Conservation (phyloP, 768 basidiomycete species). For the Boletus subcaerulescens region DNA sequence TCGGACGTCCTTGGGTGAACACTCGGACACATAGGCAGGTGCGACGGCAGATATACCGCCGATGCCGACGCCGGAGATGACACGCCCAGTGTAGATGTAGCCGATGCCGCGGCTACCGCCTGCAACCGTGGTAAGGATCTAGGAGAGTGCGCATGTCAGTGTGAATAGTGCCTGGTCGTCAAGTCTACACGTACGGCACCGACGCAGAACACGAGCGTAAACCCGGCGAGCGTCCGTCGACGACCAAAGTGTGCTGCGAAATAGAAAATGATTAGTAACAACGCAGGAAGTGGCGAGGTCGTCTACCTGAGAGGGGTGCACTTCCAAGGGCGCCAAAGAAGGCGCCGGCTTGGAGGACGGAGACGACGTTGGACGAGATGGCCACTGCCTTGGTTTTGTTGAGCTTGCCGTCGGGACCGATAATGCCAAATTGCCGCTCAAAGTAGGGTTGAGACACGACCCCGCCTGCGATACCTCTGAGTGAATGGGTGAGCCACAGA, state of each 20-base stretch:
- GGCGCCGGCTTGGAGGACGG: slow-evolving; percentile 82
- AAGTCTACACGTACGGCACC: slow-evolving; percentile 60
- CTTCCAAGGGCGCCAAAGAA: slow-evolving; percentile 84
- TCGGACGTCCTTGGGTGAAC: slow-evolving; percentile 81
- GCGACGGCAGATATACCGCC: slow-evolving; percentile 83
- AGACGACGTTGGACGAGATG: slow-evolving; percentile 81
- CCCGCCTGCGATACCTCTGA: slow-evolving; percentile 65
- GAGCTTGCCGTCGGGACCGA: slow-evolving; percentile 40
- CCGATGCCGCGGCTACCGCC: slow-evolving; percentile 51
- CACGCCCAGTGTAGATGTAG: slow-evolving; percentile 79
- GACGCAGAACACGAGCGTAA: slow-evolving; percentile 59
- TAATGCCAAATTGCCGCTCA: slow-evolving; percentile 57
- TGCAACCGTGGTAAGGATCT: slow-evolving; percentile 74
- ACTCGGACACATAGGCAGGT: slow-evolving; percentile 85
- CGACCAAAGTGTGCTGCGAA: slow-evolving; percentile 61
- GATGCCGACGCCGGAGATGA: slow-evolving; percentile 76
- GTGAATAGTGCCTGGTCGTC: not conserved
- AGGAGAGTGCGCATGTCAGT: not conserved
- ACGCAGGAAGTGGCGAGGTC: not conserved
- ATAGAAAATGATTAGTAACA: not conserved
- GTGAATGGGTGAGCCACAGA: not conserved
- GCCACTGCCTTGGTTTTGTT: slow-evolving; percentile 42
- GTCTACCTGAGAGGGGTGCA: slow-evolving; percentile 64
- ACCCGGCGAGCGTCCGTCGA: slow-evolving; percentile 57
- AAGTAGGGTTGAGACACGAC: slow-evolving; percentile 67